Base-by-base conservation (phyloP, 2,329 filamentous ascomycete species). In the Pseudogymnoascus sp. region DNA sequence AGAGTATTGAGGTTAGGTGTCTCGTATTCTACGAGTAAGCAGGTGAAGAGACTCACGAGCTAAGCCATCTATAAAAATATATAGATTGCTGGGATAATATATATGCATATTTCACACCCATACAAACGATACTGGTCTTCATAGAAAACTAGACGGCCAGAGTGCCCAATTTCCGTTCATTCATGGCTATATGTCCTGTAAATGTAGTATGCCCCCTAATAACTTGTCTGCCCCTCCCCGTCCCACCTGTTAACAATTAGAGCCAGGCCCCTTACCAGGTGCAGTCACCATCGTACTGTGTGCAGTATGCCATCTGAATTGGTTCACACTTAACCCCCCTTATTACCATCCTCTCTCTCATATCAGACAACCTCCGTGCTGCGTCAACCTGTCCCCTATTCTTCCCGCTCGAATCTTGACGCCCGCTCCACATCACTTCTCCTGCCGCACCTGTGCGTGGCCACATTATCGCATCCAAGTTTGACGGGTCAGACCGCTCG, bases 1-100 rank as follows among this genome's bases (percentile, higher is more conserved):
- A 95, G 79, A 96, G 91, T 72, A 96, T 96, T 72, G 91, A 96
- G 75, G 88, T 96, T 11, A 81, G 91, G 68, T 86, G 89, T 28
- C 78, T 96, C 73, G 88, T 96, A 0, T 95, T 96, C 25, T 66
- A 67, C 40, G 61, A 53, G 21, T 56, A 38, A 61, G 9, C 5
- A 3, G 16, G 21, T 2, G 25, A 60, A 36, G 21, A 14, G 14
- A 4, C 37, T 37, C 8, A 9, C 3, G 8, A 31, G 28, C 9
- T 31, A 31, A 31, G 9, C 7, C 28, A 31, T 31, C 28, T 31
- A 31, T 31, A 11, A 31, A 31, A 31, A 31, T 8, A 31, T 31
- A 31, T 31, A 37, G 12, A 37, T 37, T n/a, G 12, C 36, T 37
- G 36, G 12, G 36, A 6, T 37, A n/a, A 37, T 31, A 31, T 31